Base-by-base conservation (phyloP, 345 rosid genomes). In the Arabidopsis thaliana region DNA sequence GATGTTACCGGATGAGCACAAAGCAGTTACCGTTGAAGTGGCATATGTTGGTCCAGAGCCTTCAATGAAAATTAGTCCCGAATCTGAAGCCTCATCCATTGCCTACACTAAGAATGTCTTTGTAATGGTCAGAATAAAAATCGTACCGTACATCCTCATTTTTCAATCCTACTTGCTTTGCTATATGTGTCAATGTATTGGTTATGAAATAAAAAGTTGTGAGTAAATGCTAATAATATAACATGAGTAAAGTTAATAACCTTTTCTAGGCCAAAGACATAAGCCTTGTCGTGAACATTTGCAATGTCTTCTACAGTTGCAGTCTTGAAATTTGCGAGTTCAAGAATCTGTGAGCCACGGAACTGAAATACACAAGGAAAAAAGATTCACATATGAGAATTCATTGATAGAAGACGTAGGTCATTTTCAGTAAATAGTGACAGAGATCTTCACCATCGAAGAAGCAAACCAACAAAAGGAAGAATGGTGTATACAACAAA, bases 31-130 rank as follows among this genome's bases (percentile, higher is more conserved):
- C 7, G 87, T 86, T 16, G 87, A 50, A 82, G 98, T 93, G 58
- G 97, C 98, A 81, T 93, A 93, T 45, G 98, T 93, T 71, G 96
- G 98, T 74, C 94, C 98, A 11, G 94, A 84, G 33, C 97, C 88
- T 36, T 93, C 98, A 30, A 93, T 91, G 67, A 78, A 76, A 45
- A 91, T 86, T 76, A 91, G 74, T 68, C 97, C 98, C 50, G 86
- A 72, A 69, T 87, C 72, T 8, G 87, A 85, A 71, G 94, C 98
- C 65, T 73, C 72, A 71, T 82, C 88, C 96, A 93, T 93, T 59
- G 98, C 98, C 98, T 93, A 76, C 46, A 77, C 66, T 34, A 74
- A 61, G 63, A 58, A 30, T 30, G 34, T 20, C 7, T 41, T 22
- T 60, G 72, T 28, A 7, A 46, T 56, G 61, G 56, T 68, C 33